Percentiles rank a stretch among this genome's conserved stretches.
These are phyloP conservation scores for Alternaria hordeiaustralica DNA, from an alignment of 2,329 filamentous ascomycete species.

Conservation along the genomic window DNA sequence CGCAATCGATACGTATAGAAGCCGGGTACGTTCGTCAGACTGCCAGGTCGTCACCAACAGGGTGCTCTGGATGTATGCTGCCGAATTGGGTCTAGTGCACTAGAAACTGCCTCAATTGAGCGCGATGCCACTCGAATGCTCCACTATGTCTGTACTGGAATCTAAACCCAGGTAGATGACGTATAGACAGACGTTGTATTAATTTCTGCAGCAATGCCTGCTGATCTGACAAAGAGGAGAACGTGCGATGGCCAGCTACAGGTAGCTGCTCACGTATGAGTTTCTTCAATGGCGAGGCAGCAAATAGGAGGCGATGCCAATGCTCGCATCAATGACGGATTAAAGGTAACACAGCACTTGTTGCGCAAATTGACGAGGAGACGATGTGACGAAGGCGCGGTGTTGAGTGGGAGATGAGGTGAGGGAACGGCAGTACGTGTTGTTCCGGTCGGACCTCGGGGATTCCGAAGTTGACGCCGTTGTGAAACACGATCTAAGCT, in stretches of 20 bases:
- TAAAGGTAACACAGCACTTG: neutral
- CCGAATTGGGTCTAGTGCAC: slow-evolving; percentile 19
- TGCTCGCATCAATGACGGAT: neutral
- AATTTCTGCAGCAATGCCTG: neutral
- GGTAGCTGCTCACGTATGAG: neutral
- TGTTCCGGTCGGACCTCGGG: neutral
- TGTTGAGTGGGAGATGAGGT: neutral
- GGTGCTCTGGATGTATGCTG: slow-evolving; percentile 33
- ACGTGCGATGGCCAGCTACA: neutral
- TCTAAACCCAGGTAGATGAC: neutral
- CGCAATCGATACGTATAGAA: slow-evolving; percentile 12
- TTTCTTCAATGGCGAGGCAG: neutral
- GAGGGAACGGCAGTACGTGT: neutral
- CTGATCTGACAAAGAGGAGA: neutral
- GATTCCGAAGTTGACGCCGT: neutral
- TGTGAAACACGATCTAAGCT: neutral
- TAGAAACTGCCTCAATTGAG: slow-evolving; percentile 43
- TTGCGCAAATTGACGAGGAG: neutral
- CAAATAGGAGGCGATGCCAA: neutral
- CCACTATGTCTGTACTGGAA: neutral
- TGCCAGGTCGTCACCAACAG: slow-evolving; percentile 31
- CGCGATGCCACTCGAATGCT: slow-evolving; percentile 18
- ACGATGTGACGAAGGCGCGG: neutral
- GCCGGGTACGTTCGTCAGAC: slow-evolving; percentile 22
- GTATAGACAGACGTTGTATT: neutral